These are phyloP conservation scores for Mesembryanthemum crystallinum DNA, from an alignment of 148 eudicot genomes.

Conservation along the genomic window DNA sequence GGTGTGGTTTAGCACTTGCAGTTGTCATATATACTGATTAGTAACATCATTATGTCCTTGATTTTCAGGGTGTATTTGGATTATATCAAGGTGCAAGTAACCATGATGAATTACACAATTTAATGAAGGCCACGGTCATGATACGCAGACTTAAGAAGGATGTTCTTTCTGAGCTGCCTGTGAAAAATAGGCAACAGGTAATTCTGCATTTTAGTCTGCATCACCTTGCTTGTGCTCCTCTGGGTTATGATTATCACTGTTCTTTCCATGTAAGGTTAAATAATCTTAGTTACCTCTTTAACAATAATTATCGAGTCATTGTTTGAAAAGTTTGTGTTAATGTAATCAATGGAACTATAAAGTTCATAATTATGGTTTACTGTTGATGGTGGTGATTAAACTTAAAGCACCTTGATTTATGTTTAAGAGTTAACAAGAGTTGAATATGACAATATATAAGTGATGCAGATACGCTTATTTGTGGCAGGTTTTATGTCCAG, in stretches of 20 bases:
- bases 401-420: neutral
- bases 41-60: neutral
- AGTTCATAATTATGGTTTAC: neutral
- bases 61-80: conserved; percentile 77
- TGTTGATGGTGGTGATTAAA: neutral
- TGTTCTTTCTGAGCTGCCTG: conserved; percentile 87
- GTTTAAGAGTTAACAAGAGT: neutral
- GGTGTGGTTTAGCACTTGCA: conserved; percentile 3
- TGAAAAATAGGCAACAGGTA: conserved; percentile 98
- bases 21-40: conserved; percentile 8
- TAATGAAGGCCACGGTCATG: conserved; percentile 94
- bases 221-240: neutral
- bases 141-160: conserved; percentile 96
- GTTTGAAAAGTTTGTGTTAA: too few relatives aligned
- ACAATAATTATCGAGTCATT: neutral
- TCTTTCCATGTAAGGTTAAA: conserved; percentile 4
- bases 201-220: neutral
- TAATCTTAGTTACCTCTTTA: neutral
- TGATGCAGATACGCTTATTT: neutral
- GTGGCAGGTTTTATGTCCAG: neutral
- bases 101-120: conserved; percentile 90
- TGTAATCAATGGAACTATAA: neutral
- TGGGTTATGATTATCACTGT: neutral
- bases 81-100: conserved; percentile 95
- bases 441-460: neutral